A percentile compares a stretch with the other conserved stretches of the same genome.
Conservation (phyloP, 768 basidiomycete genomes). For the Artomyces pyxidatus region DNA sequence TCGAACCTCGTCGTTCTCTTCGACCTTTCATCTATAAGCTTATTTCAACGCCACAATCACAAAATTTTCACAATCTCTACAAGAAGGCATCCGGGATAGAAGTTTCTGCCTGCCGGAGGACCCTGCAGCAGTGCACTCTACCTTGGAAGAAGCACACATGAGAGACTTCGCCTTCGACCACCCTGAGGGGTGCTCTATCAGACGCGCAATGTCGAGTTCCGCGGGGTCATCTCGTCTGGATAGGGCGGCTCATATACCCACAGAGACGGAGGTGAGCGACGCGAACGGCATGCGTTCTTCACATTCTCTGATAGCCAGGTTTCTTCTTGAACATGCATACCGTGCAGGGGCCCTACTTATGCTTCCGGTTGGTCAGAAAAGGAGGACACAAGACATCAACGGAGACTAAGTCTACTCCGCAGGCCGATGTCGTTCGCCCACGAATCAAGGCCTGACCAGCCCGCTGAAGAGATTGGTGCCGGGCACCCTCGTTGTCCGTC, state of each 20-base stretch:
- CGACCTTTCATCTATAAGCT: slow-evolving; percentile 97
- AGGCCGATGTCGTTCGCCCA: slow-evolving; percentile 88
- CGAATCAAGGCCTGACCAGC: slow-evolving; percentile 74
- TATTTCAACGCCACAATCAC: slow-evolving; percentile 89
- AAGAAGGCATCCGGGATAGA: slow-evolving; percentile 90
- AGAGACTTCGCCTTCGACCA: slow-evolving; percentile 87
- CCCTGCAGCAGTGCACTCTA: slow-evolving; percentile 85
- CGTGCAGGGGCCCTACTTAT: background rate
- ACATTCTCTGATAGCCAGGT: slow-evolving; percentile 90
- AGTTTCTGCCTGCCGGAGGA: slow-evolving; percentile 86
- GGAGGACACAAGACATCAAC: slow-evolving; percentile 96
- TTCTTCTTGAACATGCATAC: background rate
- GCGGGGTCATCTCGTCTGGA: slow-evolving; percentile 91
- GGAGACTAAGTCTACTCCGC: slow-evolving; percentile 94
- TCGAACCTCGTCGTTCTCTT: slow-evolving; percentile 84
- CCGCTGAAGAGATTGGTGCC: slow-evolving; percentile 92
- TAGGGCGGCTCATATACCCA: slow-evolving; percentile 98
- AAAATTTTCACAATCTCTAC: slow-evolving; percentile 91
- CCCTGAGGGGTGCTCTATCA: slow-evolving; percentile 77
- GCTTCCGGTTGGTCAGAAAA: slow-evolving; percentile 42
- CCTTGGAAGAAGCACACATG: slow-evolving; percentile 89
- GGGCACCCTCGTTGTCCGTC: slow-evolving; percentile 95
- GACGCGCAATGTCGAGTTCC: slow-evolving; percentile 75
- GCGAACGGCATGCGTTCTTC: slow-evolving; percentile 90
- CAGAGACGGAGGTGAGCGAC: slow-evolving; percentile 90